Evolutionary conservation across 2,329 filamentous ascomycete genomes (phyloP).

Genomic region (Geosmithia flava): DNA sequence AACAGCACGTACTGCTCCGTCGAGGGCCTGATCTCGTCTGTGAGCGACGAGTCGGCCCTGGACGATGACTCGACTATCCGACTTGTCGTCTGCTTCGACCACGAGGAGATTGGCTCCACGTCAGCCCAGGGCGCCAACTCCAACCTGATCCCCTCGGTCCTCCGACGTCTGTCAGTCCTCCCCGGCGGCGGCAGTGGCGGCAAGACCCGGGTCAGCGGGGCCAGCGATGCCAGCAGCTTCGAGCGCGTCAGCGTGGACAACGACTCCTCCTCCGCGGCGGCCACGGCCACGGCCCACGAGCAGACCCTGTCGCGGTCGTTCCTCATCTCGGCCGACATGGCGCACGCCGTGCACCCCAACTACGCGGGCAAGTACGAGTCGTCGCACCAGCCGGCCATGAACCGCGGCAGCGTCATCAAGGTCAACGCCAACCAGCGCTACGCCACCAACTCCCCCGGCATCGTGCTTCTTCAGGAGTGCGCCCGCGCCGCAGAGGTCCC

Average conservation of each 20-base stretch:
- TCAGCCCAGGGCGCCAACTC: slow-evolving; percentile 91
- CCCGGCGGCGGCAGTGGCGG: slow-evolving; percentile 52
- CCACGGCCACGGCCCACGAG: slow-evolving; percentile 69
- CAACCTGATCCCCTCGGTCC: slow-evolving; percentile 76
- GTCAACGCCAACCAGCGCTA: slow-evolving; percentile 97
- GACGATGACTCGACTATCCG: slow-evolving; percentile 72
- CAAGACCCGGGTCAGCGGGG: slow-evolving; percentile 22
- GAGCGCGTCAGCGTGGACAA: background rate
- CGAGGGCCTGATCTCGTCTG: slow-evolving; percentile 71
- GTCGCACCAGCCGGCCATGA: slow-evolving; percentile 87
- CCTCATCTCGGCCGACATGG: slow-evolving; percentile 94
- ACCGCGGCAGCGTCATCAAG: slow-evolving; percentile 94
- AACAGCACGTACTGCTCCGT: slow-evolving; percentile 94
- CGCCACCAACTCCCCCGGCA: slow-evolving; percentile 90
- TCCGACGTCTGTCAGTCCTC: slow-evolving; percentile 75
- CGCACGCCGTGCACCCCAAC: slow-evolving; percentile 91
- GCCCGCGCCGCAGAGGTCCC: slow-evolving; percentile 67
- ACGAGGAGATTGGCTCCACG: slow-evolving; percentile 90
- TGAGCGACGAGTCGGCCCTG: slow-evolving; percentile 50
- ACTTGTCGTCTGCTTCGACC: slow-evolving; percentile 89
- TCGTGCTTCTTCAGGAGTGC: slow-evolving; percentile 82
- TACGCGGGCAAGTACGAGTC: slow-evolving; percentile 85
- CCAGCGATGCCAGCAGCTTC: slow-evolving; percentile 47
- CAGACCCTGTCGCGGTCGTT: slow-evolving; percentile 87
- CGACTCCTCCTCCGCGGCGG: slow-evolving; percentile 45